Conservation (phyloP, 306 rosid genomes). For the Erythrophleum fordii region DNA sequence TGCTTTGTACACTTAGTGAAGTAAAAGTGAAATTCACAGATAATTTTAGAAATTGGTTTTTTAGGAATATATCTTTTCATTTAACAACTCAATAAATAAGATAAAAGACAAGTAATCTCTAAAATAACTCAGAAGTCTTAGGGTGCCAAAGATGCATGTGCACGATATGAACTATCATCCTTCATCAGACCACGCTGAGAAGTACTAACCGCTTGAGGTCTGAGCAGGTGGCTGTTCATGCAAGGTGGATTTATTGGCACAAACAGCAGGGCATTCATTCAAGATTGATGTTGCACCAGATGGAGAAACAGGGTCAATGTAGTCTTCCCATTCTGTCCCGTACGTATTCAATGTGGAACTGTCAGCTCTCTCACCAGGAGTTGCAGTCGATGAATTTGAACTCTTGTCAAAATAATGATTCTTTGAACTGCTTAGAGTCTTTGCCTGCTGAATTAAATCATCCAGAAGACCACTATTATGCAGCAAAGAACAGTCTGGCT, state of each 20-base stretch:
- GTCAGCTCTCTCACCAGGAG: slow-evolving; percentile 61
- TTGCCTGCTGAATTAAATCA: slow-evolving; percentile 72
- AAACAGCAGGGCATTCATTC: slow-evolving; percentile 61
- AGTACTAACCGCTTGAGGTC: slow-evolving; percentile 64
- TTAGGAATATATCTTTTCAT: too few relatives aligned
- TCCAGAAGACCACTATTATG: slow-evolving; percentile 85
- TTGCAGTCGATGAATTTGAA: slow-evolving; percentile 70
- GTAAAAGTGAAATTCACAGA: slow-evolving; percentile 4
- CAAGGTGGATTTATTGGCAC: slow-evolving; percentile 64
- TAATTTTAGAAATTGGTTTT: background rate
- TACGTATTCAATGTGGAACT: slow-evolving; percentile 57
- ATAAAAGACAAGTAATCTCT: slow-evolving; percentile 9
- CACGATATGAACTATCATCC: background rate
- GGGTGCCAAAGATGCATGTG: slow-evolving; percentile 12
- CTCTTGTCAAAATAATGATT: slow-evolving; percentile 61
- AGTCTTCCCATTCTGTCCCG: slow-evolving; percentile 67
- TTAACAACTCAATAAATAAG: slow-evolving; percentile 30
- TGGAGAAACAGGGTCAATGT: slow-evolving; percentile 65
- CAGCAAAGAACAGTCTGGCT: slow-evolving; percentile 70
- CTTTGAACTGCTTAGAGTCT: slow-evolving; percentile 57
- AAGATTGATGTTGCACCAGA: slow-evolving; percentile 64
- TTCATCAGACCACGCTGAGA: slow-evolving; percentile 14
- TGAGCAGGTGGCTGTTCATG: slow-evolving; percentile 54
- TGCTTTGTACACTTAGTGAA: background rate
- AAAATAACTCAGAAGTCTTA: too few relatives aligned